Conservation (phyloP, 2,329 filamentous ascomycete species). For the Arthroderma uncinatum region DNA sequence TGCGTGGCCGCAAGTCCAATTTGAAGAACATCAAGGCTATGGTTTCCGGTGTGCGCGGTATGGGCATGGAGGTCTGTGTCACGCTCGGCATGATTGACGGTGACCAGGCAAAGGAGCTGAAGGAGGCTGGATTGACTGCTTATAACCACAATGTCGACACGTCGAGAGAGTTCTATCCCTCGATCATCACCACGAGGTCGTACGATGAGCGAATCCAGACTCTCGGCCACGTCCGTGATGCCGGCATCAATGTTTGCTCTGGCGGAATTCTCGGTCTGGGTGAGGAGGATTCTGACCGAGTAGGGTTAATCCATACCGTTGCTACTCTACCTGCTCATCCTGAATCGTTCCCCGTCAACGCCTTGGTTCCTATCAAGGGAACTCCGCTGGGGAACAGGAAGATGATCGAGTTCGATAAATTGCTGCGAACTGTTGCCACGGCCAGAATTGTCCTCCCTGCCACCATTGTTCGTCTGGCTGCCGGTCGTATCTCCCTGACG, state of each 20-base stretch:
- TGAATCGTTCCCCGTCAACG: constrained; percentile 85
- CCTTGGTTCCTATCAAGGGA: constrained; percentile 79
- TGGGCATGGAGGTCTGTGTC: constrained; percentile 90
- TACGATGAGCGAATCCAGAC: constrained; percentile 82
- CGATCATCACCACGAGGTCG: constrained; percentile 69
- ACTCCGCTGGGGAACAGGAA: constrained; percentile 69
- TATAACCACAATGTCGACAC: constrained; percentile 96
- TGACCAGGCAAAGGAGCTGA: constrained; percentile 66
- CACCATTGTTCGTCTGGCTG: constrained; percentile 78
- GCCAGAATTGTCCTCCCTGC: constrained; percentile 71
- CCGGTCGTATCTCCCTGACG: constrained; percentile 69
- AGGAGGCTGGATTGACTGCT: constrained; percentile 71
- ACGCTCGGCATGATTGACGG: constrained; percentile 86
- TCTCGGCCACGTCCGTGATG: constrained; percentile 66
- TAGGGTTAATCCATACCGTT: constrained; percentile 74
- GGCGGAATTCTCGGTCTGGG: constrained; percentile 80
- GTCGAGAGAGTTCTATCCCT: constrained; percentile 76
- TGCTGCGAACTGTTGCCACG: constrained; percentile 73
- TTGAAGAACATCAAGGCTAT: constrained; percentile 77
- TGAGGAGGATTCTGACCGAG: constrained; percentile 64
- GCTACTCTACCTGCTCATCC: constrained; percentile 70
- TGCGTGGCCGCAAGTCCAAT: constrained; percentile 77
- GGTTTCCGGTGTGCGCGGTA: constrained; percentile 65
- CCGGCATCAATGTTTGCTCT: constrained; percentile 81
- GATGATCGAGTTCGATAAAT: constrained; percentile 62